Conservation (phyloP, 2,329 filamentous ascomycete genomes). For the Diaporthe amygdali region DNA sequence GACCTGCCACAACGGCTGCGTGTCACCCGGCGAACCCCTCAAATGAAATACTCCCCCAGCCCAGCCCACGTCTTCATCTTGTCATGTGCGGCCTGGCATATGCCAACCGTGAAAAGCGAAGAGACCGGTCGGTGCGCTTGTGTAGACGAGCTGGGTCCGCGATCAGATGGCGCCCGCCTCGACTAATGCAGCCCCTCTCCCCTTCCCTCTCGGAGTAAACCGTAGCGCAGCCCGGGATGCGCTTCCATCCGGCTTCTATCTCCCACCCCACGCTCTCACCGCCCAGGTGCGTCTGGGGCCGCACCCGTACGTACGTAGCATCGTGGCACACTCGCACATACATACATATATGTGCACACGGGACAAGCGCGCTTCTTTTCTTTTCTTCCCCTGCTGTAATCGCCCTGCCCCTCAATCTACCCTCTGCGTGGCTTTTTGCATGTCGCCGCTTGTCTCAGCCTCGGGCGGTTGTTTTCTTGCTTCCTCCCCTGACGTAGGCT, state of each 20-base stretch:
- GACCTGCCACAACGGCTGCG: too few relatives aligned
- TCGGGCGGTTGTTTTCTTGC: not conserved
- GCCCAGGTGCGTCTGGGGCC: not conserved
- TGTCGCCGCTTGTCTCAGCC: slow-evolving; percentile 6
- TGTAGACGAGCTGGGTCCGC: not conserved
- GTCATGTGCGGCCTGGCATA: not conserved
- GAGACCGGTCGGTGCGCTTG: not conserved
- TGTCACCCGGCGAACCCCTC: too few relatives aligned
- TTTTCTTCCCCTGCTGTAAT: too few relatives aligned
- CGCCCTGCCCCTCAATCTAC: not conserved
- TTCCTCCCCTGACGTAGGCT: not conserved
- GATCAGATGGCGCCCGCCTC: not conserved
- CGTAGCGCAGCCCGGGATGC: not conserved
- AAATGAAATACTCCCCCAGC: too few relatives aligned
- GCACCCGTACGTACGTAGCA: not conserved
- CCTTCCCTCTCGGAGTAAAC: not conserved
- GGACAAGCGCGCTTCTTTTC: not conserved
- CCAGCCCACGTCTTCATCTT: not conserved
- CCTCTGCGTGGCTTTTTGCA: not conserved
- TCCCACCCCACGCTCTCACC: not conserved
- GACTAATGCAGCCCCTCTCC: not conserved
- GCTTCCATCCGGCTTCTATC: not conserved
- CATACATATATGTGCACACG: too few relatives aligned
- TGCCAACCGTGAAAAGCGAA: not conserved
- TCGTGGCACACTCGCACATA: too few relatives aligned